Base-by-base conservation (phyloP, 805 yeast genomes). In the Candida vartiovaarae region DNA sequence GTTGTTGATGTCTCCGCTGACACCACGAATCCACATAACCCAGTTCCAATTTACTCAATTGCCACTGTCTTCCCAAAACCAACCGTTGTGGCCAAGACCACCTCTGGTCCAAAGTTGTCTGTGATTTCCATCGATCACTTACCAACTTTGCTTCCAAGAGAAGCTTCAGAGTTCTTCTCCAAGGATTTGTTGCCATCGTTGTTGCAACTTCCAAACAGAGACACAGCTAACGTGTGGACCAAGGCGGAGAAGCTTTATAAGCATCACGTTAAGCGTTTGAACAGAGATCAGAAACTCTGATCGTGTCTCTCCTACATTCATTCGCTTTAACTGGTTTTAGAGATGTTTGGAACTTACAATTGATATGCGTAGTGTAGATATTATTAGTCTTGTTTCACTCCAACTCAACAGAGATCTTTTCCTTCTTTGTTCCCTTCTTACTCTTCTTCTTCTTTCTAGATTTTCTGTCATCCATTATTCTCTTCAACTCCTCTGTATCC, bases 1-100 rank as follows among this genome's bases (percentile, higher is more conserved):
- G 88, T 93, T 48, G 97, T 93, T 42, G 99, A 93, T 65, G 99
- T 93, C 45, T 86, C 96, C 41, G 99, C 99, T 44, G 99, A 93
- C 69, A 93, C 98, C 39, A 93, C 99, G 43, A 93, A 93, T 67
- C 97, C 97, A 48, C 91, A 89, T 73, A 93, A 93, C 71, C 99
- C 99, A 45, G 78, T 93, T 47, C 99, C 99, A 49, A 91, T 93
- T 43, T 95, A 93, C 67, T 71, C 79, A 25, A 73, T 87, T 53
- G 95, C 96, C 45, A 91, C 99, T 28, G 89, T 83, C 6, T 93
- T 93, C 72, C 76, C 78, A 52, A 78, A 87, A 56, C 99, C 99
- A 52, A 90, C 96, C 3, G 97, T 87, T 38, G 65, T 67, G 6
- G 99, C 91, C 34, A 78, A 81, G 49, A 81, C 93, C 33, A 72